Evolutionary conservation across 2,329 filamentous ascomycete genomes (phyloP).

Genomic region (Tolypocladium album): DNA sequence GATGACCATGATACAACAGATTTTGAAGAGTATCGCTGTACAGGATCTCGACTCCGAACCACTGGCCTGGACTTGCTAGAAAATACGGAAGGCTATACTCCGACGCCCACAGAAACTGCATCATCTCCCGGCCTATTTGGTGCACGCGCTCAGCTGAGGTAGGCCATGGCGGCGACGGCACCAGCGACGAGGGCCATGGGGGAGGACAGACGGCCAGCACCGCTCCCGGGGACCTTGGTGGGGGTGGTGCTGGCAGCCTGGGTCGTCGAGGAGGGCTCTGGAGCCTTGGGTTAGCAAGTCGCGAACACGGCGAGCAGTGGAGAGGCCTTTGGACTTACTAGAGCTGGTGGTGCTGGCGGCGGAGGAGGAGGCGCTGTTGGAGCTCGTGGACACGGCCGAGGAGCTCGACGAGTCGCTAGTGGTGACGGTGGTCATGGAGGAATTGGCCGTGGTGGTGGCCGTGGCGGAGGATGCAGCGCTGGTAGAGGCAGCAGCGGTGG

Average conservation of each 20-base stretch:
- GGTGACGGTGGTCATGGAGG: constrained; percentile 1
- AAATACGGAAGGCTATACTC: neutral
- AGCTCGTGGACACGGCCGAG: constrained; percentile 1
- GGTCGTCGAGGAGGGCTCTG: neutral
- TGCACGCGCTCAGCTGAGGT: constrained; percentile 16
- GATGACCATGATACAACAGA: neutral
- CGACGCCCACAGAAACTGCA: neutral
- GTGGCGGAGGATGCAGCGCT: neutral
- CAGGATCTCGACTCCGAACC: neutral
- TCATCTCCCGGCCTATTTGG: neutral
- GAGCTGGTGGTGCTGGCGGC: constrained; percentile 8
- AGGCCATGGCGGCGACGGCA: constrained; percentile 21
- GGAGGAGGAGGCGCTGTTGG: constrained; percentile 13
- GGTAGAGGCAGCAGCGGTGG: neutral
- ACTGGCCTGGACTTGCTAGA: neutral
- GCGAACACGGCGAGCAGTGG: no score
- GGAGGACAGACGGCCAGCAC: constrained; percentile 16
- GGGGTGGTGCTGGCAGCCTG: neutral
- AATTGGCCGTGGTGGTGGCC: neutral
- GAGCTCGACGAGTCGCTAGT: constrained; percentile 2
- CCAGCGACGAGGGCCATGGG: constrained; percentile 21
- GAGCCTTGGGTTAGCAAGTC: neutral
- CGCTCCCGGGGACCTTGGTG: constrained; percentile 18
- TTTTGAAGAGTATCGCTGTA: neutral
- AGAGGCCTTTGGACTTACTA: neutral